Conservation (phyloP, 768 basidiomycete genomes). For the Baorangia bicolor region DNA sequence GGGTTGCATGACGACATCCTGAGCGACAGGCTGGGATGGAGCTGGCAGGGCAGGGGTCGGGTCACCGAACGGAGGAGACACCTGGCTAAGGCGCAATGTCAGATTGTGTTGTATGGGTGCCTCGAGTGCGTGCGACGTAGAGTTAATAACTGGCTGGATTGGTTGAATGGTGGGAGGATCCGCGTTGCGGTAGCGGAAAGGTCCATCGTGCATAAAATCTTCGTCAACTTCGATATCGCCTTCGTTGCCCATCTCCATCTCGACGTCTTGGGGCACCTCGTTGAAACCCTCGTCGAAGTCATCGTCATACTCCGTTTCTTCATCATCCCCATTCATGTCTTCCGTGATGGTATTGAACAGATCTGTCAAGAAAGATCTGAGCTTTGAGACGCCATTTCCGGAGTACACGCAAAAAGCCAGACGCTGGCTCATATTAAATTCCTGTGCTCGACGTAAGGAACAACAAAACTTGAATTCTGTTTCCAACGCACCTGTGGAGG, state of each 20-base stretch:
- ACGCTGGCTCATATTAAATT: constrained; percentile 89
- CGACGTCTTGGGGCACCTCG: constrained; percentile 30
- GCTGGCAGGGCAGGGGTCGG: neutral
- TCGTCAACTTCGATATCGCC: constrained; percentile 49
- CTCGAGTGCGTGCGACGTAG: constrained; percentile 22
- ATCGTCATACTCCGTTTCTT: constrained; percentile 66
- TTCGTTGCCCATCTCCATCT: constrained; percentile 36
- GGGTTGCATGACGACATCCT: constrained; percentile 34
- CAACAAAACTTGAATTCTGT: neutral
- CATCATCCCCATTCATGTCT: constrained; percentile 59
- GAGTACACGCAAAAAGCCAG: constrained; percentile 96
- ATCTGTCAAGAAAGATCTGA: constrained; percentile 77
- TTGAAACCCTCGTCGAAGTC: constrained; percentile 37
- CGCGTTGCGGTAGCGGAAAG: constrained; percentile 27
- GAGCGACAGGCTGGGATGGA: constrained; percentile 6
- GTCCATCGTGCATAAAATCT: constrained; percentile 35
- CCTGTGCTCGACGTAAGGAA: constrained; percentile 45
- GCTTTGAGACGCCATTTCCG: constrained; percentile 80
- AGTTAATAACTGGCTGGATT: constrained; percentile 8
- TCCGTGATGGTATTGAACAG: constrained; percentile 75
- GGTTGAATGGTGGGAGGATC: constrained; percentile 13
- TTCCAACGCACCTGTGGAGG: constrained; percentile 70
- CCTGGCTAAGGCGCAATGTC: constrained; percentile 25
- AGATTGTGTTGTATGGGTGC: constrained; percentile 31
- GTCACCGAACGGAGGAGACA: constrained; percentile 7